Conservation (phyloP, 1,139 yeast genomes). For the Pichia inconspicua region DNA sequence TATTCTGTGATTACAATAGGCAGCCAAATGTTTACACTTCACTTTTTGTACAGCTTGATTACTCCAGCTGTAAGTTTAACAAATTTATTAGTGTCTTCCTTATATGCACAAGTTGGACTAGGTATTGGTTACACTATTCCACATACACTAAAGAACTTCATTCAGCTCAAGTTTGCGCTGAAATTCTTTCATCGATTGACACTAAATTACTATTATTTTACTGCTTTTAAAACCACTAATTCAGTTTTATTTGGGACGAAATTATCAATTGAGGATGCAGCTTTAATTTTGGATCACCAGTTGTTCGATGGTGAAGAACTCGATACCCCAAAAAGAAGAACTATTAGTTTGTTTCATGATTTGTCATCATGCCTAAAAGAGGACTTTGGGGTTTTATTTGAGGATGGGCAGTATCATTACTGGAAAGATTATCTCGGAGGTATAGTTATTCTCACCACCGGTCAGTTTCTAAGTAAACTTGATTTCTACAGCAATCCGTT, state of each 20-base stretch:
- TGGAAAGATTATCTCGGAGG: not conserved
- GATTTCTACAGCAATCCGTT: not conserved
- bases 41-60: constrained; percentile 3
- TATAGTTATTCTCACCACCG: not conserved
- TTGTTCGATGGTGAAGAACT: constrained; percentile 1
- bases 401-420: not conserved
- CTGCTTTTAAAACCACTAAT: constrained; percentile 3
- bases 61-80: constrained; percentile 2
- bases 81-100: not conserved
- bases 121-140: not conserved
- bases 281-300: constrained; percentile 4
- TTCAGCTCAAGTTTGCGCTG: not conserved
- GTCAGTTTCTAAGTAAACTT: not conserved
- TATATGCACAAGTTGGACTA: not conserved
- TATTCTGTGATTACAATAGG: not conserved
- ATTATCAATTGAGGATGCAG: constrained; percentile 3
- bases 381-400: constrained; percentile 4
- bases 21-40: not conserved
- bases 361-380: constrained; percentile 1
- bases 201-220: constrained; percentile 3
- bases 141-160: not conserved
- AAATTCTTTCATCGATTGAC: constrained; percentile 1
- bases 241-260: constrained; percentile 5
- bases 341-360: not conserved
- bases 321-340: not conserved